Conservation (phyloP, 208 protist species). For the Crithidia thermophila region DNA sequence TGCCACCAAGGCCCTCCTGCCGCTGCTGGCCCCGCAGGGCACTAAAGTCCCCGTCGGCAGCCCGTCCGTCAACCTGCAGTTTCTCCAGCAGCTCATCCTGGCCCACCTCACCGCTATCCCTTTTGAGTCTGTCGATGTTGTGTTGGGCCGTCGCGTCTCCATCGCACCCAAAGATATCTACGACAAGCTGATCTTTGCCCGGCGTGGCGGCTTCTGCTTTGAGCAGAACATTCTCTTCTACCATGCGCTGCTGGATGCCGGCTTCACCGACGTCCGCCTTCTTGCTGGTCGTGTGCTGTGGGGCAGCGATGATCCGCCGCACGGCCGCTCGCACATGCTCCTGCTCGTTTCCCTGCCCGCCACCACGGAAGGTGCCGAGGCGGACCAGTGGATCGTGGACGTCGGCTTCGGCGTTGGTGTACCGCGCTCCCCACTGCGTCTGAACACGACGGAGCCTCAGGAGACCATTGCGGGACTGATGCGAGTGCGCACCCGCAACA, state of each 20-base stretch:
- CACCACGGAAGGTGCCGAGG: not conserved
- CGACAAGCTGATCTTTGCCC: conserved; percentile 27
- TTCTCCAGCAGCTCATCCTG: conserved; percentile 18
- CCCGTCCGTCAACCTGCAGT: not conserved
- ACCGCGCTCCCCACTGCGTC: conserved; percentile 11
- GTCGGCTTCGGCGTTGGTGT: conserved; percentile 31
- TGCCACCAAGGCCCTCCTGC: conserved; percentile 7
- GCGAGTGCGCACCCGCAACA: conserved; percentile 27
- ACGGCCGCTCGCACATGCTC: conserved; percentile 19
- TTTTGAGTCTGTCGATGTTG: conserved; percentile 21
- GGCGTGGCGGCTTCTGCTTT: conserved; percentile 35
- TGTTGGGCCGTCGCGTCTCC: conserved; percentile 25
- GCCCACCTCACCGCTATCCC: conserved; percentile 11
- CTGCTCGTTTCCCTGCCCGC: not conserved
- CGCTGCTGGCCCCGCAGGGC: not conserved
- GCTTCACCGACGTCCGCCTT: conserved; percentile 10
- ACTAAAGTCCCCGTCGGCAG: not conserved
- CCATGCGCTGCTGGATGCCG: conserved; percentile 12
- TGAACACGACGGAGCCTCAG: conserved; percentile 7
- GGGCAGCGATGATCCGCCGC: not conserved
- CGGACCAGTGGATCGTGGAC: conserved; percentile 22
- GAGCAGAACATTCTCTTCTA: conserved; percentile 31
- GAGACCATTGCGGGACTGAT: conserved; percentile 5
- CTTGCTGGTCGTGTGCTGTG: conserved; percentile 7
- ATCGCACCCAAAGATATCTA: conserved; percentile 11